These are phyloP conservation scores for Fagus crenata DNA, from an alignment of 306 rosid species.

Conservation along the genomic window DNA sequence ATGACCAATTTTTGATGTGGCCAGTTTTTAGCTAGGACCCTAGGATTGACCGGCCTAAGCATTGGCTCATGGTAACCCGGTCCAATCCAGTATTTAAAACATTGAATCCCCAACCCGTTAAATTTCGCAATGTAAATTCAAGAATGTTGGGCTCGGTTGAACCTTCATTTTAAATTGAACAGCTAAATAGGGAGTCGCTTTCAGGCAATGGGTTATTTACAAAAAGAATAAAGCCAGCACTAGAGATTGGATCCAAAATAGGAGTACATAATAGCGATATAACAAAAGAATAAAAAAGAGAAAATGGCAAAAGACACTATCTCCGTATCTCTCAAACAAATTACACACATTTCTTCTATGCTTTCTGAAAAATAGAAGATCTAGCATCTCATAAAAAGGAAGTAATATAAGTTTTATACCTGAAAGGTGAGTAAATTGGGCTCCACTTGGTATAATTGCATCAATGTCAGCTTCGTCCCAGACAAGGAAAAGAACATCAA, in stretches of 20 bases:
- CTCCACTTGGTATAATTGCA: slow-evolving; percentile 38
- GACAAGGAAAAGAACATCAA: slow-evolving; percentile 30
- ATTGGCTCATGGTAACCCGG: no score
- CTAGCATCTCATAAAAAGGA: slow-evolving; percentile 37
- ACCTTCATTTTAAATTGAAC: neutral
- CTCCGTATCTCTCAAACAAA: slow-evolving; percentile 48
- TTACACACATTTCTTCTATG: slow-evolving; percentile 55
- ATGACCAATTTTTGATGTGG: no score
- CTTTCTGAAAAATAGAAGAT: slow-evolving; percentile 34
- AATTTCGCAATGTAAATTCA: neutral
- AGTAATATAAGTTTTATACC: slow-evolving; percentile 27
- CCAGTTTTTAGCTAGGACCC: no score
- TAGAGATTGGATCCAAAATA: slow-evolving; percentile 34
- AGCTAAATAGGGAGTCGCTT: neutral
- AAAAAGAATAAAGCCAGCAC: slow-evolving; percentile 54
- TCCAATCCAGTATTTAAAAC: no score
- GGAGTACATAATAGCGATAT: slow-evolving; percentile 23
- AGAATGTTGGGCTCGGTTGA: neutral
- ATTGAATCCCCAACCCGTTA: neutral
- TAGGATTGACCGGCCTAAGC: no score
- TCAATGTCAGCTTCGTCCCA: slow-evolving; percentile 28
- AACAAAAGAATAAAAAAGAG: neutral
- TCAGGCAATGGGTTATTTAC: slow-evolving; percentile 31
- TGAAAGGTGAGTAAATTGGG: slow-evolving; percentile 30
- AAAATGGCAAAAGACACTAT: slow-evolving; percentile 35